A percentile compares a stretch with the other conserved stretches of the same genome.
Evolutionary conservation across 2,329 filamentous ascomycete genomes (phyloP).

Genomic region (Fusarium setosum): DNA sequence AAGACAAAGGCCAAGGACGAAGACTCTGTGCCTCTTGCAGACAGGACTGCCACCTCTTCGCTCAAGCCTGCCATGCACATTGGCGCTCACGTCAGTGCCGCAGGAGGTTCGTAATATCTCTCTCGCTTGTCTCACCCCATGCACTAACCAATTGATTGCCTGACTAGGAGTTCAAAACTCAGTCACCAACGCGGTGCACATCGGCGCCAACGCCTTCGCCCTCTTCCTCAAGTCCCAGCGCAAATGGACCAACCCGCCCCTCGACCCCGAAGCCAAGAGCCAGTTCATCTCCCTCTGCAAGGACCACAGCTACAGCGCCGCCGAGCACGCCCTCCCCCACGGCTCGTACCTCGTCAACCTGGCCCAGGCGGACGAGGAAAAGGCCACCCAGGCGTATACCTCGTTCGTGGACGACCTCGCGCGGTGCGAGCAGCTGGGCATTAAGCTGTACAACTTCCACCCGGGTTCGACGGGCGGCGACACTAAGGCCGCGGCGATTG

Average conservation of each 20-base stretch:
- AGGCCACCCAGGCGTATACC: constrained; percentile 86
- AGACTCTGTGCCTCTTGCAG: constrained; percentile 71
- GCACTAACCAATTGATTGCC: neutral
- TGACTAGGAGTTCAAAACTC: constrained; percentile 85
- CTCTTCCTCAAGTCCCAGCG: constrained; percentile 96
- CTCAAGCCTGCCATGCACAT: constrained; percentile 81
- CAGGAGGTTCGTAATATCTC: constrained; percentile 72
- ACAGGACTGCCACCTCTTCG: constrained; percentile 71
- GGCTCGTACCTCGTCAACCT: constrained; percentile 98
- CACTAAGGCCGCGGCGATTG: constrained; percentile 75
- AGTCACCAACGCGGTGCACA: constrained; percentile 79
- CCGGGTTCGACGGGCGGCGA: constrained; percentile 84
- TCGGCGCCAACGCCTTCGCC: constrained; percentile 93
- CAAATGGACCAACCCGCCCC: constrained; percentile 89
- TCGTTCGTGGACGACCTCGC: constrained; percentile 89
- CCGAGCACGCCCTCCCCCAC: constrained; percentile 84
- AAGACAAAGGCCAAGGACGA: constrained; percentile 53
- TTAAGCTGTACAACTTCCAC: constrained; percentile 97
- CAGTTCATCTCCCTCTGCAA: constrained; percentile 78
- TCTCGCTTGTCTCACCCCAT: constrained; percentile 11
- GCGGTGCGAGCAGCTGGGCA: constrained; percentile 87
- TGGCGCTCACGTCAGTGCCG: constrained; percentile 90
- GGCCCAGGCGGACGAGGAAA: constrained; percentile 82
- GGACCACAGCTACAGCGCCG: constrained; percentile 76
- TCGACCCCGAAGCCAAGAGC: constrained; percentile 74